Evolutionary conservation across 2,329 filamentous ascomycete genomes (phyloP), one percentile per base, ranked within the genome.

Genomic region (Fusarium cyanostomum): DNA sequence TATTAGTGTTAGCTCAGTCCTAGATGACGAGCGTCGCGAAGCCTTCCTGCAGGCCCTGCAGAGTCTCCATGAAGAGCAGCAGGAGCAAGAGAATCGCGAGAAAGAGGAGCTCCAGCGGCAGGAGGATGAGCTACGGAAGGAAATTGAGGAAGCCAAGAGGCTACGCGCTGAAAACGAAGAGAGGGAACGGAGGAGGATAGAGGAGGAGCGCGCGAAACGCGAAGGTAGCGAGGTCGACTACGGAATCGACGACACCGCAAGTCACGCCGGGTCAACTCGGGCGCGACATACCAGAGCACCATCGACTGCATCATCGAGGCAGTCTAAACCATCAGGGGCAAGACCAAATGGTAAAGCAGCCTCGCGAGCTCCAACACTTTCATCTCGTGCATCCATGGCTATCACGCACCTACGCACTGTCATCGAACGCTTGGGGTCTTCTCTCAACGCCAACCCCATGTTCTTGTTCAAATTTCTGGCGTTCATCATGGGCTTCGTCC

Each of bases 11-110:
- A 95, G 89, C 74, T 89, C 94, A 42, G 87, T 97, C 24, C 84
- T 99, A 1, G 94, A 98, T 74, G 94, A 97, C 49, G 95, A 98
- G 79, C 87, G 92, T 39, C 88, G 92, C 62, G 92, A 98, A 70
- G 89, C 92, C 1, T 97, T 98, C 74, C 79, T 96, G 13, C 90
- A 94, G 69, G 94, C 94, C 5, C 82, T 98, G 13, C 88, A 96
- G 73, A 89, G 87, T 50, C 81, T 98, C 27, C 90, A 91, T 69
- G 93, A 97, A 66, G 94, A 97, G 72, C 92, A 91, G 71, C 84
- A 89, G 53, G 87, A 89, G 59, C 86, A 89, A n/a, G 88, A 89
- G 66, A 81, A 86, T 58, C 84, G 73, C 78, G 92, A 83, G 73
- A 87, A 68, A 69, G 90, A 83, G 78, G 89, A 82, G 69, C 79